Evolutionary conservation across 2,329 filamentous ascomycete genomes (phyloP).

Genomic region (Xylariaceae sp.): DNA sequence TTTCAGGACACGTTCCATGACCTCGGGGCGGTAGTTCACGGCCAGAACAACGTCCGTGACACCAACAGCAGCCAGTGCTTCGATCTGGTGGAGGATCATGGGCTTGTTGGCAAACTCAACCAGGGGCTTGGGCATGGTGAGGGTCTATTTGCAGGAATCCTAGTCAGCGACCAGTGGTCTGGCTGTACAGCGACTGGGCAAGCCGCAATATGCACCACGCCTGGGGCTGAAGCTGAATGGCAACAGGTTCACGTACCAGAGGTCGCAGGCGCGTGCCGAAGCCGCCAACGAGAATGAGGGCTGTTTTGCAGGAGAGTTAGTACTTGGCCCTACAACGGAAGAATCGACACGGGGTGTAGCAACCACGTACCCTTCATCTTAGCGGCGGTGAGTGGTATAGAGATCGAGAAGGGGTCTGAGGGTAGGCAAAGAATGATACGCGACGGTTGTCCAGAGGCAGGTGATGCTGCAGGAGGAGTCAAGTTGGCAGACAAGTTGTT

Average conservation of each 20-base stretch:
- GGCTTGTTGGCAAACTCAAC: slow-evolving; percentile 98
- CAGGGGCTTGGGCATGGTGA: slow-evolving; percentile 93
- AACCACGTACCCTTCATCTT: slow-evolving; percentile 36
- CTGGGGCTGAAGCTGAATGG: slow-evolving; percentile 4
- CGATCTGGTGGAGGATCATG: slow-evolving; percentile 98
- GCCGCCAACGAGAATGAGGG: slow-evolving; percentile 97
- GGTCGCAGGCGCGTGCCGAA: slow-evolving; percentile 97
- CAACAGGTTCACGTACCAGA: slow-evolving; percentile 56
- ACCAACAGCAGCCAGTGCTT: slow-evolving; percentile 84
- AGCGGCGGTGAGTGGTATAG: too few relatives aligned
- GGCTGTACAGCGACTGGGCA: too few relatives aligned
- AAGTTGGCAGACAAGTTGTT: too few relatives aligned
- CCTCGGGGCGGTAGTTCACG: slow-evolving; percentile 96
- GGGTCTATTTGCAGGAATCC: slow-evolving; percentile 63
- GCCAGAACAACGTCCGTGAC: slow-evolving; percentile 97
- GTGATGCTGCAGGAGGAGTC: too few relatives aligned
- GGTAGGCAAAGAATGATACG: too few relatives aligned
- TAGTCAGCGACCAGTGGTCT: too few relatives aligned
- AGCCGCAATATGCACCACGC: background rate
- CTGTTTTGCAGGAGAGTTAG: slow-evolving; percentile 36
- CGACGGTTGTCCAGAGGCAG: too few relatives aligned
- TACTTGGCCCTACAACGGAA: background rate
- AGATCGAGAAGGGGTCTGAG: too few relatives aligned
- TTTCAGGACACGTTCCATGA: slow-evolving; percentile 90
- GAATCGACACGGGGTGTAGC: slow-evolving; percentile 11